Evolutionary conservation across 805 yeast genomes (phyloP).

Genomic region (Starmerella etchellsii): DNA sequence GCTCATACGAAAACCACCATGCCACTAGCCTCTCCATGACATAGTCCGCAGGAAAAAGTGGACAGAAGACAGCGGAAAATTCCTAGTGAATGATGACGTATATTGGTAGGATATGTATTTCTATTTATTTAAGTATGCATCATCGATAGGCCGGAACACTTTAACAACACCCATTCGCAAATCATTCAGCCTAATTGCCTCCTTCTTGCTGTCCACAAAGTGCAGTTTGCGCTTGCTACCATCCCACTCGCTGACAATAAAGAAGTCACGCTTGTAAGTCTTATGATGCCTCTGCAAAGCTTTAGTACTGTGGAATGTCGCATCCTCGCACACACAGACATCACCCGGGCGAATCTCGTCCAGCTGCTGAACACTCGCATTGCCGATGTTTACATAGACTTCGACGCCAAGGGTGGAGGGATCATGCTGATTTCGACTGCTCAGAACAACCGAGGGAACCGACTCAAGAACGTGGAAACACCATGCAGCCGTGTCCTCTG

Average conservation of each 20-base stretch:
- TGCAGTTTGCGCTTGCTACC: constrained; percentile 40
- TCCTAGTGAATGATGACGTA: too few relatives aligned
- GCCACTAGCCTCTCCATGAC: too few relatives aligned
- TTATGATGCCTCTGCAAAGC: constrained; percentile 44
- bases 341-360: constrained; percentile 77
- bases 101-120: neutral
- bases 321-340: constrained; percentile 60
- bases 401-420: constrained; percentile 41
- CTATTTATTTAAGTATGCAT: neutral
- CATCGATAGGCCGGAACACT: constrained; percentile 64
- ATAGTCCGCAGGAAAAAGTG: too few relatives aligned
- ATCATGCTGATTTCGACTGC: neutral
- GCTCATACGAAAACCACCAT: too few relatives aligned
- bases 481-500: constrained; percentile 1
- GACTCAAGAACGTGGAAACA: neutral
- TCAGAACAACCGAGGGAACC: constrained; percentile 1
- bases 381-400: constrained; percentile 44
- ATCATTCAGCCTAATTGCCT: constrained; percentile 55
- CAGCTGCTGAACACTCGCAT: constrained; percentile 37
- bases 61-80: too few relatives aligned
- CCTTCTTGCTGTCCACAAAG: constrained; percentile 35
- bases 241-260: constrained; percentile 63
- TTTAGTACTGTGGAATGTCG: constrained; percentile 55
- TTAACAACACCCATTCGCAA: constrained; percentile 67
- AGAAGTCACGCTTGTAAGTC: constrained; percentile 45